Evolutionary conservation across 257 asterid genomes (phyloP).

Genomic region (Forsythia suspensa): DNA sequence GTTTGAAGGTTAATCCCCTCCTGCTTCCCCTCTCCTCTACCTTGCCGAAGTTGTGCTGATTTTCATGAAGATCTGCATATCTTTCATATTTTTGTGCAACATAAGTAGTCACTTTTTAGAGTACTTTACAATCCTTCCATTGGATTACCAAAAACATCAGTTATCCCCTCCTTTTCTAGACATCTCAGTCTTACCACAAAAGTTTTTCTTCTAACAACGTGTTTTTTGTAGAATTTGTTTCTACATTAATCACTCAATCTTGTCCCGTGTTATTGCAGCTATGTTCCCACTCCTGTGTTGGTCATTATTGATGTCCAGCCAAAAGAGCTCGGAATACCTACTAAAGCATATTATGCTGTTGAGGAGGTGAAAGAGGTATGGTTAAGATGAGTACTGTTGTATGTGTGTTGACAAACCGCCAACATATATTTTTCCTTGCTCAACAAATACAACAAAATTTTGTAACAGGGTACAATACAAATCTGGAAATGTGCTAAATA

Average conservation of each 20-base stretch:
- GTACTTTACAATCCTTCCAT: not conserved
- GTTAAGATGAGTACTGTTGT: not conserved
- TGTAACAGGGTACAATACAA: not conserved
- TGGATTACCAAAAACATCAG: not conserved
- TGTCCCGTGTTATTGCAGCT: constrained; percentile 46
- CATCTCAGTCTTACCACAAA: not conserved
- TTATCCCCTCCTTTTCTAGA: not conserved
- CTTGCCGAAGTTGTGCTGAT: not conserved
- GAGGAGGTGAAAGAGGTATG: constrained; percentile 96
- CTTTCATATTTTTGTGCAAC: not conserved
- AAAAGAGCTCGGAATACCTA: constrained; percentile 85
- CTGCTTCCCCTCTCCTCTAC: not conserved
- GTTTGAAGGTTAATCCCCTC: not conserved
- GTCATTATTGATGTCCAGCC: constrained; percentile 93
- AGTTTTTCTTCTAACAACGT: not conserved
- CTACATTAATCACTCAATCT: not conserved
- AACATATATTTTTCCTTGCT: not conserved
- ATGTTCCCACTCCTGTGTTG: constrained; percentile 83
- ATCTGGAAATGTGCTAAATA: constrained; percentile 9
- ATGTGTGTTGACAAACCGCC: not conserved
- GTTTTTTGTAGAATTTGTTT: too few species aligned
- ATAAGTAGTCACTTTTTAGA: not conserved
- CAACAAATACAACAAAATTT: not conserved
- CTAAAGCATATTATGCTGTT: constrained; percentile 93
- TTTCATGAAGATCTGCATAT: not conserved